Base-by-base conservation (phyloP, 768 basidiomycete genomes). In the Termitomyces sp. region DNA sequence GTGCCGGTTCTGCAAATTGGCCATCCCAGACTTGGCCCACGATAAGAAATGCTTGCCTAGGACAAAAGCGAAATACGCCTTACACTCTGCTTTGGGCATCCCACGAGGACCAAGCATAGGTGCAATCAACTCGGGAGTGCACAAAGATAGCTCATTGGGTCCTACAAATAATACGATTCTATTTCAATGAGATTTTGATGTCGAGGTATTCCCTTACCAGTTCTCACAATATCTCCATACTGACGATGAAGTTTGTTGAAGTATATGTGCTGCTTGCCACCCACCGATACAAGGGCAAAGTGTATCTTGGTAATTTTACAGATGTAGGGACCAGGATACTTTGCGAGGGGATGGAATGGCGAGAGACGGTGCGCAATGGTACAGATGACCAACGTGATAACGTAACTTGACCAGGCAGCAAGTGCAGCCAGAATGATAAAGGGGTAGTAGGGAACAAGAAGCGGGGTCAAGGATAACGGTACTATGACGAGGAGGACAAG, bases 141-240 rank as follows among this genome's bases (percentile, higher is more conserved):
- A 60, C n/a, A 79, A 71, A 1, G 75, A 77, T 3, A 80, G 59
- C 53, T 79, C 77, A 60, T 79, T 80, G 6, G 78, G 79, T 32
- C 77, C 78, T 80, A 47, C 18, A 20, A 22, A 31, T n/a, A 52
- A 49, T 16, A 55, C 18, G 13, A 24, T 14, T n/a, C 8, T 8
- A 3, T 27, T 16, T 9, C 24, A 12, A 34, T 42, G 5, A 22
- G 12, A 24, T 14, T 2, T 10, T 5, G 1, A 5, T 10, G 3
- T 2, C n/a, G 24, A 46, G 46, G 42, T n/a, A 18, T 2, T 22
- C 3, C n/a, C 73, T 36, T 56, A 82, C 84, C 85, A 36, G 79
- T 74, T 53, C 84, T 73, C 13, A 86, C 79, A n/a, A 78, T 67
- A 20, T 79, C 73, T 0, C 84, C 84, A 53, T 84, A 84, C 27